phyloP scores from a whole-genome alignment of 495 filamentous ascomycete genomes.

The Penicillium subrubescens region DNA sequence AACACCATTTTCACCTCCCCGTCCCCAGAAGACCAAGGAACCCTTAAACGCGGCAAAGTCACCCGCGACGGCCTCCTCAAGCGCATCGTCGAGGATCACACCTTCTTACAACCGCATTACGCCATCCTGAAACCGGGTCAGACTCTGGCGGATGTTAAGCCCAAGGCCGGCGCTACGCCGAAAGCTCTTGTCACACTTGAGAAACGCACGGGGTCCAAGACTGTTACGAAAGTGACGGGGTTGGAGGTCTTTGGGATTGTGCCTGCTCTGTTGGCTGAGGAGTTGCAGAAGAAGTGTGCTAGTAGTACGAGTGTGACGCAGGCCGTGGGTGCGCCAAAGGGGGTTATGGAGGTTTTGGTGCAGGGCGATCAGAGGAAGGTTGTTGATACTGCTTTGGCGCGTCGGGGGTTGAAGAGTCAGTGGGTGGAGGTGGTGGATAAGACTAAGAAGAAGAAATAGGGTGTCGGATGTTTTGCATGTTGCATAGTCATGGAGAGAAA shows the following conservation, averaged over 20 bases:
- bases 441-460: conserved; percentile 68
- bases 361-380: conserved; percentile 68
- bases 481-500: neutral
- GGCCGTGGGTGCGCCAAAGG: conserved; percentile 61
- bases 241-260: conserved; percentile 66
- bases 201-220: conserved; percentile 69
- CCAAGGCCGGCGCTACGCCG: conserved; percentile 62
- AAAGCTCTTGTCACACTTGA: conserved; percentile 63
- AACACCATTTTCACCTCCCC: conserved; percentile 59
- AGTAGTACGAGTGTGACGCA: conserved; percentile 68
- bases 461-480: neutral
- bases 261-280: conserved; percentile 63
- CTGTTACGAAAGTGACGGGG: conserved; percentile 63
- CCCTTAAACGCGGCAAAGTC: conserved; percentile 58
- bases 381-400: conserved; percentile 61
- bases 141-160: conserved; percentile 55
- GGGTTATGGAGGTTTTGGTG: conserved; percentile 70
- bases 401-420: conserved; percentile 57
- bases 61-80: conserved; percentile 66
- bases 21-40: conserved; percentile 56
- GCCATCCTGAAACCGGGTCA: conserved; percentile 58
- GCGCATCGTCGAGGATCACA: conserved; percentile 54
- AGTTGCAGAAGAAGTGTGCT: conserved; percentile 71
- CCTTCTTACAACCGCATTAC: conserved; percentile 53
- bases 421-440: conserved; percentile 71